Base-by-base conservation (phyloP, 345 rosid genomes). In the Acer negundo region DNA sequence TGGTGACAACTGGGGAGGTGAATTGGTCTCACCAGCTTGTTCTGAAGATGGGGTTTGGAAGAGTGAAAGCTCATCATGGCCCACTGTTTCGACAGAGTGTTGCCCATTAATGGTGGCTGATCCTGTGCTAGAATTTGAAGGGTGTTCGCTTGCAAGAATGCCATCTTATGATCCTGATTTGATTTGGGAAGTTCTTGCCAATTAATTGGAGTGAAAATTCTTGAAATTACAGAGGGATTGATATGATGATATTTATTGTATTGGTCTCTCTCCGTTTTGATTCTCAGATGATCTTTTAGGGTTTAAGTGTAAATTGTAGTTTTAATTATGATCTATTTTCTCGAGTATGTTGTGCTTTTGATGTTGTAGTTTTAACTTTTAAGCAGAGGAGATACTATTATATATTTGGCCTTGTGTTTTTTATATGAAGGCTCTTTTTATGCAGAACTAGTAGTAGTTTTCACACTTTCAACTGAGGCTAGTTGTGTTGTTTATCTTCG, bases 111-210 rank as follows among this genome's bases (percentile, higher is more conserved):
- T 74, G 78, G 44, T 53, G 72, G 69, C 77, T 17, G 88, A 82
- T 59, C 63, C 63, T 51, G 93, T 83, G 17, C 59, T 80, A 1
- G 89, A 67, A 4, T 78, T 82, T 72, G 94, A 87, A 64, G 90
- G 85, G 42, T 91, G 87, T 40, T 90, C 86, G 19, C 91, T 96
- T 0, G 91, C 93, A 51, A 92, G 90, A 78, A 83, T 96, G 92
- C 99, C 97, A 0, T 96, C 99, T 28, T 94, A 82, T 35, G 99
- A 96, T 73, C 90, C 95, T 2, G 99, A 96, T 65, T 85, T 92
- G 80, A 89, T 94, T 6, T 96, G 99, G 99, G 91, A 92, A 69
- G 96, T 94, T 80, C 93, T 96, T 68, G 97, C 97, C 3, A 95
- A 78, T 79, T 95, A 26, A 38, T 70, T 53, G 4, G 28, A 10